phyloP scores from a whole-genome alignment of 371 early-diverging fungal species.

The Quaeritorhiza haematococci region DNA sequence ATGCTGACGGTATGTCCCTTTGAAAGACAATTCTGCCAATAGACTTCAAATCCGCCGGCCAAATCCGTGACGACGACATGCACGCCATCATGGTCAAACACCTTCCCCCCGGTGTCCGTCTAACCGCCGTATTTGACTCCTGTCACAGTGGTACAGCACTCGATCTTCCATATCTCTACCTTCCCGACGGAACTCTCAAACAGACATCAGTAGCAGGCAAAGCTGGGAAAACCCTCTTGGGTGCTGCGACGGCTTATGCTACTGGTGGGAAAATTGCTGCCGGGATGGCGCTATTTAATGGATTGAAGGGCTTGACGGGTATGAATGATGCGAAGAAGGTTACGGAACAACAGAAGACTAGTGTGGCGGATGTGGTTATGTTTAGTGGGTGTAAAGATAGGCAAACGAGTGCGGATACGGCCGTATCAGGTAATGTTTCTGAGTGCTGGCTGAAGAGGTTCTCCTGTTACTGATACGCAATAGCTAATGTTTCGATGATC shows the following conservation, averaged over 20 bases:
- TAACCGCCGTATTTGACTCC: conserved; percentile 2
- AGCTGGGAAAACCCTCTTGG: not conserved
- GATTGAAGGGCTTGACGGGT: not conserved
- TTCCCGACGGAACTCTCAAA: conserved; percentile 8
- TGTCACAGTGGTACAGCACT: conserved; percentile 8
- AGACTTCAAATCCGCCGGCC: conserved; percentile 69
- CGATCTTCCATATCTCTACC: conserved; percentile 12
- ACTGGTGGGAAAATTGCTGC: conserved; percentile 1
- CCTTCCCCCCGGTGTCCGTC: not conserved
- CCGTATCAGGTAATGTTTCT: too few relatives aligned
- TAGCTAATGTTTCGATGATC: too few relatives aligned
- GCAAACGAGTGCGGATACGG: conserved; percentile 84
- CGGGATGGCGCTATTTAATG: not conserved
- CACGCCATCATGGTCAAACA: not conserved
- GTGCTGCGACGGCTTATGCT: not conserved
- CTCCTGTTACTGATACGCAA: too few relatives aligned
- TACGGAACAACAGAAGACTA: conserved; percentile 1
- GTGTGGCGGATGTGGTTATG: conserved; percentile 5
- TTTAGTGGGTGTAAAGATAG: conserved; percentile 87
- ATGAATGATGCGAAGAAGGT: not conserved
- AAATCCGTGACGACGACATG: conserved; percentile 76
- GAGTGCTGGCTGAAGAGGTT: too few relatives aligned
- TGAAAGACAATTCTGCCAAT: conserved; percentile 78
- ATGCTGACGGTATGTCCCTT: too few relatives aligned
- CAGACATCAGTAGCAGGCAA: not conserved